Conservation (phyloP, 257 asterid species). For the Striga asiatica region DNA sequence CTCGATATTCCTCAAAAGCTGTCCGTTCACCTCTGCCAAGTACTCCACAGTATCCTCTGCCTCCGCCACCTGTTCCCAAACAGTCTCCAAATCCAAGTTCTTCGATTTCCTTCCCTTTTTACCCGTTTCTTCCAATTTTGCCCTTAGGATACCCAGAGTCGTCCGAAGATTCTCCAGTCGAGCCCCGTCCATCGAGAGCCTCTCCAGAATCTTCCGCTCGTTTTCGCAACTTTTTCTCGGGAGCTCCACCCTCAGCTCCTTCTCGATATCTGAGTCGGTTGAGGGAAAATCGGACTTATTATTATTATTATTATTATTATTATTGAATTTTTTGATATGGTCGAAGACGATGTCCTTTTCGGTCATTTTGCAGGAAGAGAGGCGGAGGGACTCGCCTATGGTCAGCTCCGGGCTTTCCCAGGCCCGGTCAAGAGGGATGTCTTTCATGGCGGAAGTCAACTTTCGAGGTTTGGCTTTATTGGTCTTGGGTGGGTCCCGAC, state of each 20-base stretch:
- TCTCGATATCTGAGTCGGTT: slow-evolving; percentile 51
- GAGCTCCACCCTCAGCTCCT: slow-evolving; percentile 49
- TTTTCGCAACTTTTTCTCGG: slow-evolving; percentile 24
- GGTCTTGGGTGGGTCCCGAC: slow-evolving; percentile 26
- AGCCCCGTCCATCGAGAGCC: slow-evolving; percentile 56
- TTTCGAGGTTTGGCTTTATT: slow-evolving; percentile 41
- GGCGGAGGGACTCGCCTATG: slow-evolving; percentile 34
- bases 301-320: too few species aligned
- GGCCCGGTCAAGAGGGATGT: slow-evolving; percentile 72
- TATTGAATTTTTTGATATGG: slow-evolving; percentile 17
- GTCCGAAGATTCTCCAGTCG: slow-evolving; percentile 50
- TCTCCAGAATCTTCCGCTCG: slow-evolving; percentile 43
- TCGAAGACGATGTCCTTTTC: slow-evolving; percentile 39
- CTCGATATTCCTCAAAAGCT: slow-evolving; percentile 41
- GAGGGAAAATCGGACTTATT: slow-evolving; percentile 41
- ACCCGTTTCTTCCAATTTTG: slow-evolving; percentile 33
- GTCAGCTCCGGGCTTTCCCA: slow-evolving; percentile 34
- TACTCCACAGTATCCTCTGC: slow-evolving; percentile 61
- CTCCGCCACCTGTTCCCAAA: slow-evolving; percentile 69
- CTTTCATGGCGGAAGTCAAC: slow-evolving; percentile 45
- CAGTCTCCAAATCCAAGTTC: slow-evolving; percentile 57
- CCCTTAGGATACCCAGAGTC: slow-evolving; percentile 39
- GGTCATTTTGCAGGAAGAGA: slow-evolving; percentile 23
- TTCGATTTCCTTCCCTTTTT: slow-evolving; percentile 33
- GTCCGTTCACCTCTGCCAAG: slow-evolving; percentile 51